Conservation (phyloP, 352 stramenopile genomes). For the Phytopythium oedochilum region DNA sequence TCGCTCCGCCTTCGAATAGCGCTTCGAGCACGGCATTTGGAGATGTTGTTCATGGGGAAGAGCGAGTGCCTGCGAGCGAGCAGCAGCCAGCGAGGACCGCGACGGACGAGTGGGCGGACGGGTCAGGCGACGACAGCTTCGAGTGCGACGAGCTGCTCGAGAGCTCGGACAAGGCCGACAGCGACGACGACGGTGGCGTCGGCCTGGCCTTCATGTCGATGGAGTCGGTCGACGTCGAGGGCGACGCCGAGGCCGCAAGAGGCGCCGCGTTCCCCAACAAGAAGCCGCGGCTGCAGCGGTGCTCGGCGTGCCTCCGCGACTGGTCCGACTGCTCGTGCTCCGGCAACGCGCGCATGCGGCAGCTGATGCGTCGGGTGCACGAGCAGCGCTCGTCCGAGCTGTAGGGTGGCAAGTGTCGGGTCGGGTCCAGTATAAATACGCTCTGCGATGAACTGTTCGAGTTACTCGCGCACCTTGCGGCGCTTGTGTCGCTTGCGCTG, state of each 20-base stretch:
- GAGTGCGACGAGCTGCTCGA: constrained; percentile 67
- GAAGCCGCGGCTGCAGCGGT: constrained; percentile 32
- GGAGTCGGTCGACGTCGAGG: not conserved
- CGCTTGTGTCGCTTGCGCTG: constrained; percentile 32
- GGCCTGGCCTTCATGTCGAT: not conserved
- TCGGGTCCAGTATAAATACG: not conserved
- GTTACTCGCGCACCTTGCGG: constrained; percentile 4
- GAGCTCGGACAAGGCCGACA: constrained; percentile 45
- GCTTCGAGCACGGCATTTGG: not conserved
- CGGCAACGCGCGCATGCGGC: constrained; percentile 32
- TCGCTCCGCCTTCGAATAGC: not conserved
- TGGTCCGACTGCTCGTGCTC: constrained; percentile 41
- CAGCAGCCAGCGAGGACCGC: not conserved
- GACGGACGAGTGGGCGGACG: constrained; percentile 21
- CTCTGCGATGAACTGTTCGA: not conserved
- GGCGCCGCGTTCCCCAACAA: constrained; percentile 30
- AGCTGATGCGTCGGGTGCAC: constrained; percentile 31
- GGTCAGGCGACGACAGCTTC: constrained; percentile 46
- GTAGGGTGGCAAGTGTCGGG: too few species aligned
- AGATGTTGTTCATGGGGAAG: not conserved
- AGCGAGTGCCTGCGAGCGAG: not conserved
- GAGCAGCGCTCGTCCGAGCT: constrained; percentile 25
- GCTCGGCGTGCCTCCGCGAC: constrained; percentile 9
- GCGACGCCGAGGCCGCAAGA: not conserved
- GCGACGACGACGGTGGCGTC: constrained; percentile 5